Conservation (phyloP, 1,284 basidiomycete genomes). For the Ceratobasidium papillatum region DNA sequence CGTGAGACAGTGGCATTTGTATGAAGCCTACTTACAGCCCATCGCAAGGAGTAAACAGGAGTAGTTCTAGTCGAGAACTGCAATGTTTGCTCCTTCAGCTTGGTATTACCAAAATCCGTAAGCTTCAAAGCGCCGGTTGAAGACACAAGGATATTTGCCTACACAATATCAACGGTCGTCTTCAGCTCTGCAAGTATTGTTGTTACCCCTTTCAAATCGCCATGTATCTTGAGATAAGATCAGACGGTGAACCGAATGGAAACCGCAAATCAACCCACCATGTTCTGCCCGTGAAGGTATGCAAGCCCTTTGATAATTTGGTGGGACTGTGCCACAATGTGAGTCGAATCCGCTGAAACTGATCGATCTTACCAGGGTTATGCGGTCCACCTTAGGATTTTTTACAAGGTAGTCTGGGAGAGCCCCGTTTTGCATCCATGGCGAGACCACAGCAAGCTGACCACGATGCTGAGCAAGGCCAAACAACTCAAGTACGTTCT, state of each 20-base stretch:
- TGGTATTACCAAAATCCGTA: slow-evolving; percentile 20
- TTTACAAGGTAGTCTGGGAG: background rate
- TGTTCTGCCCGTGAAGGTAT: slow-evolving; percentile 2
- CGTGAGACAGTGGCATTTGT: background rate
- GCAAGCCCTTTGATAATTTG: slow-evolving; percentile 11
- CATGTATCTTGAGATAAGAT: slow-evolving; percentile 4
- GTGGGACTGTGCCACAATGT: background rate
- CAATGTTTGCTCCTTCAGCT: background rate
- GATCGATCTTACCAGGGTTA: background rate
- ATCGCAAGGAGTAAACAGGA: background rate
- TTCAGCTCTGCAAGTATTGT: background rate
- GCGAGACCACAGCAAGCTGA: slow-evolving; percentile 29
- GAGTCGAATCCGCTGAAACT: too few species aligned
- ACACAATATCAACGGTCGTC: background rate
- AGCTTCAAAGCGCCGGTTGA: background rate
- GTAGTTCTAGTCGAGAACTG: slow-evolving; percentile 3
- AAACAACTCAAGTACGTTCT: background rate
- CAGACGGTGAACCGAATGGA: background rate
- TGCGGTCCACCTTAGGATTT: slow-evolving; percentile 7
- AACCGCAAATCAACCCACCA: background rate
- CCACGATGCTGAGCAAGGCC: background rate
- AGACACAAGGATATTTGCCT: slow-evolving; percentile 21
- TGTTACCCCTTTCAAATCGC: slow-evolving; percentile 24
- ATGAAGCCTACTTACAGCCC: slow-evolving; percentile 3
- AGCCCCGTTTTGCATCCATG: slow-evolving; percentile 3